phyloP scores from a whole-genome alignment of 1,284 basidiomycete species.

The Cutaneotrichosporon sp. region DNA sequence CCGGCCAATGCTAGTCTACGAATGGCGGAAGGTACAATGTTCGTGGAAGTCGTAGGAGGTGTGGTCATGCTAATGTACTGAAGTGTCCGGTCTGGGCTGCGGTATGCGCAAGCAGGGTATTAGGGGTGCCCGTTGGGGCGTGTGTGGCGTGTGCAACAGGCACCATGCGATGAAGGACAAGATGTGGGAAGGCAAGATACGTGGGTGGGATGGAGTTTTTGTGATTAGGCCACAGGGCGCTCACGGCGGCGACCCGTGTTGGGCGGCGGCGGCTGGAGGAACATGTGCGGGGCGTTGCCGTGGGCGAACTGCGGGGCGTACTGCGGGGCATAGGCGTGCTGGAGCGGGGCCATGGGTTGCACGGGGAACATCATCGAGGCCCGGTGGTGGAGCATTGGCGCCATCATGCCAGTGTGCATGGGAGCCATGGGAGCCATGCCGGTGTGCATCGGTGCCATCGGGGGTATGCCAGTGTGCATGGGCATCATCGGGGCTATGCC shows the following conservation, averaged over 20 bases:
- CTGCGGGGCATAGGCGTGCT: background rate
- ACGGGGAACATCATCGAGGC: constrained; percentile 19
- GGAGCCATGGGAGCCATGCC: constrained; percentile 8
- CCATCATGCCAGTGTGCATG: constrained; percentile 3
- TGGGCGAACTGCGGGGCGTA: constrained; percentile 11
- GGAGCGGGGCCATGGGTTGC: constrained; percentile 7
- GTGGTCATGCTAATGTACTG: background rate
- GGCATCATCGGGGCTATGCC: background rate
- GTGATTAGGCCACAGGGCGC: constrained; percentile 22
- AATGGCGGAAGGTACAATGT: constrained; percentile 7
- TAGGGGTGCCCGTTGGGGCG: constrained; percentile 6
- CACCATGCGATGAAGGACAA: constrained; percentile 7
- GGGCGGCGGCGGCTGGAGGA: constrained; percentile 16
- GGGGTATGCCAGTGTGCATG: constrained; percentile 1
- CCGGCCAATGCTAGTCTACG: constrained; percentile 13
- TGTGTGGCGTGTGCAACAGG: constrained; percentile 7
- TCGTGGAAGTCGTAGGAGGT: constrained; percentile 4
- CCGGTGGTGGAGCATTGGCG: constrained; percentile 10
- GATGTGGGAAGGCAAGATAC: background rate
- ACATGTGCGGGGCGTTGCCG: constrained; percentile 20
- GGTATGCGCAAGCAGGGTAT: constrained; percentile 2
- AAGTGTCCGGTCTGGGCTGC: background rate
- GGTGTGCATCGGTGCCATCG: background rate
- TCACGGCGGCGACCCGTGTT: constrained; percentile 22
- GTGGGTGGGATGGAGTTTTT: background rate